Evolutionary conservation across 2,329 filamentous ascomycete species (phyloP).

Genomic region (Mycosphaerella arachidis): DNA sequence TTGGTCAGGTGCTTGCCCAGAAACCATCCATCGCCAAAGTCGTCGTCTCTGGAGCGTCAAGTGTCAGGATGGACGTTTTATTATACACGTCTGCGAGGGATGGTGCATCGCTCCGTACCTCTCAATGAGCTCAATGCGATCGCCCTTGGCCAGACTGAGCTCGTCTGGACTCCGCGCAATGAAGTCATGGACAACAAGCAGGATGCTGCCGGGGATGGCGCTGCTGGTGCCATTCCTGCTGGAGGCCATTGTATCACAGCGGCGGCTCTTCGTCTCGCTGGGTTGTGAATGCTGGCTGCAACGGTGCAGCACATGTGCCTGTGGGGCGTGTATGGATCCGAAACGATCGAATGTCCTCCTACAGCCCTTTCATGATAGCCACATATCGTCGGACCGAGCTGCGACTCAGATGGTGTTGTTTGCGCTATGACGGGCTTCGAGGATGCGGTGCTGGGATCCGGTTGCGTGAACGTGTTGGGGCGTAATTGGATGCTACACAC

Average conservation of each 20-base stretch:
- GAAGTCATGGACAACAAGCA: conserved; percentile 81
- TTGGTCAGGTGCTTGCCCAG: conserved; percentile 69
- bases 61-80: neutral
- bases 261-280: neutral
- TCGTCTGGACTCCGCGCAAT: conserved; percentile 87
- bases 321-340: neutral
- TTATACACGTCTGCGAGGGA: conserved; percentile 1
- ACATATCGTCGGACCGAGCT: neutral
- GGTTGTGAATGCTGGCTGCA: neutral
- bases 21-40: conserved; percentile 77
- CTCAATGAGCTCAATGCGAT: conserved; percentile 77
- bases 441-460: neutral
- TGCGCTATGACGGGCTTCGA: neutral
- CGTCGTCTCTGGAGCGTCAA: conserved; percentile 55
- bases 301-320: neutral
- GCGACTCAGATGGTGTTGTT: neutral
- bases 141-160: conserved; percentile 78
- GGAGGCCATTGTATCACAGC: neutral
- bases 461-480: neutral
- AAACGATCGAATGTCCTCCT: neutral
- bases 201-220: conserved; percentile 37
- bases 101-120: conserved; percentile 36
- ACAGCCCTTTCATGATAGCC: neutral
- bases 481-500: neutral
- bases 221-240: conserved; percentile 22